phyloP scores from a whole-genome alignment of 2,329 filamentous ascomycete genomes.

The Stachybotrys echinatus region DNA sequence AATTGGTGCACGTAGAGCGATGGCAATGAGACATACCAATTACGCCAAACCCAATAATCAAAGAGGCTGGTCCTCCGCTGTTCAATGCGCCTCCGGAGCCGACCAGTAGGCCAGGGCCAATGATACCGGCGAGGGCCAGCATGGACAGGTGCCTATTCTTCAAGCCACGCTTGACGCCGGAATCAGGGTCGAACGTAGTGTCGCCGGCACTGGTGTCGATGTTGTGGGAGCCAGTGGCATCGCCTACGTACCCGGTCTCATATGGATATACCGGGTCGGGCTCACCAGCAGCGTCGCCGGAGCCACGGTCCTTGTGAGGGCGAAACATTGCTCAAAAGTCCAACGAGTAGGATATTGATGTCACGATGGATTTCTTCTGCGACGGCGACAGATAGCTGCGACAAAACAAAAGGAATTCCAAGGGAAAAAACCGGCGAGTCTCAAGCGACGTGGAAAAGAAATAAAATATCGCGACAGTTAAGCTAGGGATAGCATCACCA shows the following conservation, averaged over 20 bases:
- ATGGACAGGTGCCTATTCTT: slow-evolving; percentile 64
- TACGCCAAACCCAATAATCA: slow-evolving; percentile 68
- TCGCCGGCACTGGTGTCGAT: slow-evolving; percentile 25
- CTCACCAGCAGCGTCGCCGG: slow-evolving; percentile 11
- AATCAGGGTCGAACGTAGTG: slow-evolving; percentile 51
- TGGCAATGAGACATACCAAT: too few relatives aligned
- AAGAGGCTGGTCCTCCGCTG: slow-evolving; percentile 63
- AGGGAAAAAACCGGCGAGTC: too few relatives aligned
- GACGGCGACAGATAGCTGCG: too few relatives aligned
- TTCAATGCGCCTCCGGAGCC: slow-evolving; percentile 65
- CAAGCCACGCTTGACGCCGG: slow-evolving; percentile 63
- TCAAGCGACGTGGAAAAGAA: too few relatives aligned
- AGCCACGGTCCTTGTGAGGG: slow-evolving; percentile 12
- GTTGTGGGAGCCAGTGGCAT: slow-evolving; percentile 10
- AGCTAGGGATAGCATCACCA: slow-evolving; percentile 14
- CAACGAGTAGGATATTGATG: too few relatives aligned
- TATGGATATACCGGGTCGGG: slow-evolving; percentile 4
- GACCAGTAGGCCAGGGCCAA: slow-evolving; percentile 66
- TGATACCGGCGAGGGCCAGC: slow-evolving; percentile 58
- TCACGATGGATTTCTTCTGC: too few relatives aligned
- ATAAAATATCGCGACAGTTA: slow-evolving; percentile 5
- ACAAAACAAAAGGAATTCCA: too few relatives aligned
- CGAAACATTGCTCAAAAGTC: slow-evolving; percentile 11
- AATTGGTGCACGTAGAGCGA: too few relatives aligned
- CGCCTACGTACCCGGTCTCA: slow-evolving; percentile 14